Conservation (phyloP, 805 yeast genomes). For the Candida ascalaphidarum region DNA sequence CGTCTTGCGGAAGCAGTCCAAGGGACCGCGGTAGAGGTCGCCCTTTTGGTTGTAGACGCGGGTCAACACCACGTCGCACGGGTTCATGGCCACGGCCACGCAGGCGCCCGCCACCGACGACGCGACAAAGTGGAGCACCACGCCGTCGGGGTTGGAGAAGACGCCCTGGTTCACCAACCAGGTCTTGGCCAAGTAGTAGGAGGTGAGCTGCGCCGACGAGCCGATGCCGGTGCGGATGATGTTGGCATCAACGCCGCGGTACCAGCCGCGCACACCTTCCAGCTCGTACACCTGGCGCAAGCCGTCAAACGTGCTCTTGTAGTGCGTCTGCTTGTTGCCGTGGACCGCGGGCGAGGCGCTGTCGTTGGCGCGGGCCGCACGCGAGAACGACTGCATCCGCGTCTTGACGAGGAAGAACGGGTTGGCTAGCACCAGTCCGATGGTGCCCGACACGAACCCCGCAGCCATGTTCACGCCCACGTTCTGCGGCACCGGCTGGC, state of each 20-base stretch:
- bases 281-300: slow-evolving; percentile 46
- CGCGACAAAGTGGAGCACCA: slow-evolving; percentile 67
- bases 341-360: slow-evolving; percentile 13
- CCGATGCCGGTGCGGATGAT: slow-evolving; percentile 92
- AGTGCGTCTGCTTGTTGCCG: slow-evolving; percentile 91
- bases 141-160: slow-evolving; percentile 49
- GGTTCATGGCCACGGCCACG: slow-evolving; percentile 93
- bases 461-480: slow-evolving; percentile 59
- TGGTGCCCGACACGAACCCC: slow-evolving; percentile 79
- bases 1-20: slow-evolving; percentile 85
- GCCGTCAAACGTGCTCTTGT: slow-evolving; percentile 63
- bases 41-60: slow-evolving; percentile 95
- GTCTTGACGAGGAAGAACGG: slow-evolving; percentile 92
- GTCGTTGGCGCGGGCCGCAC: slow-evolving; percentile 20
- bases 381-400: slow-evolving; percentile 90
- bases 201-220: slow-evolving; percentile 89
- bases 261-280: slow-evolving; percentile 75
- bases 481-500: slow-evolving; percentile 22
- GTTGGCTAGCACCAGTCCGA: slow-evolving; percentile 85
- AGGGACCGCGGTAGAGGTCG: slow-evolving; percentile 72
- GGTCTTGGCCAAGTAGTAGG: slow-evolving; percentile 71
- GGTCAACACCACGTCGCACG: slow-evolving; percentile 93
- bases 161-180: slow-evolving; percentile 47
- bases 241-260: slow-evolving; percentile 92
- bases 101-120: slow-evolving; percentile 81